Evolutionary conservation across 306 rosid species (phyloP).

Genomic region (Vachellia pachyceras): DNA sequence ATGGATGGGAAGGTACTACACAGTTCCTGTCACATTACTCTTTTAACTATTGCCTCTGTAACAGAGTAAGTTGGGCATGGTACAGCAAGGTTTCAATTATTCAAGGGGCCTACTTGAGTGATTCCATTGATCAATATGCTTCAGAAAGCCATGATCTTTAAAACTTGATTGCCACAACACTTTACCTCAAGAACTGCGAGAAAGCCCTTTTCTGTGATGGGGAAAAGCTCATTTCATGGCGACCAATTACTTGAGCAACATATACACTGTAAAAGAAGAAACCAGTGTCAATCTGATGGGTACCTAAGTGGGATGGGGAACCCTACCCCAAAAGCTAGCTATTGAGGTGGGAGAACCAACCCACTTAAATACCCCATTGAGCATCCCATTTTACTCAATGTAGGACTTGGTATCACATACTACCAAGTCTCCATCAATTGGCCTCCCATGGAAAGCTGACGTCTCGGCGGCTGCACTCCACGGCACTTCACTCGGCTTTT

Average conservation of each 20-base stretch:
- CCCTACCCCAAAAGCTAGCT: no score
- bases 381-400: no score
- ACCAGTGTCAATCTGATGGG: constrained; percentile 15
- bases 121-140: constrained; percentile 43
- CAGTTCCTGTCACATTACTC: constrained; percentile 49
- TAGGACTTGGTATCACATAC: no score
- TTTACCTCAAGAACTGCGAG: constrained; percentile 29
- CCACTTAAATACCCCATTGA: no score
- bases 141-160: constrained; percentile 31
- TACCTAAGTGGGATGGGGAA: no score
- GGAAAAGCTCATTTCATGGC: constrained; percentile 34
- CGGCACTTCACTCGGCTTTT: no score
- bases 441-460: no score
- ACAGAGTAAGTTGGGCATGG: constrained; percentile 42
- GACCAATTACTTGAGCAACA: constrained; percentile 25
- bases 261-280: not conserved
- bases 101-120: constrained; percentile 44
- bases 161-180: constrained; percentile 17
- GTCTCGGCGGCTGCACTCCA: no score
- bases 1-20: constrained; percentile 46
- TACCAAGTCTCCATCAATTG: no score
- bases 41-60: constrained; percentile 55
- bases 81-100: constrained; percentile 43
- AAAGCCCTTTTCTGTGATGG: constrained; percentile 29
- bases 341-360: no score